Evolutionary conservation across 148 eudicot genomes (phyloP), one percentile per base, ranked within the genome.

Genomic region (Silene conica): DNA sequence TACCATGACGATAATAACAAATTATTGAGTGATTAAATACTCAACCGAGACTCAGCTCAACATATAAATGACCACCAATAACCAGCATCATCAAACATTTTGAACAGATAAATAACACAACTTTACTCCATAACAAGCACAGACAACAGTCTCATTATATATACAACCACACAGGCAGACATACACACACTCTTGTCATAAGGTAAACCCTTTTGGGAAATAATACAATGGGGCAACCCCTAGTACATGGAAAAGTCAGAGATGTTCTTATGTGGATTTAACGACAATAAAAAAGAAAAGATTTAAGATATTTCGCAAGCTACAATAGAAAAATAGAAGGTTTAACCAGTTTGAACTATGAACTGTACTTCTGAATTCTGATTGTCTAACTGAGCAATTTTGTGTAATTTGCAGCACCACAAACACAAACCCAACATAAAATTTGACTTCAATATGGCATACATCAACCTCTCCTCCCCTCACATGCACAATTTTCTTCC

Each of bases 341-440:
- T 10, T 10, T 14, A 1, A 56, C 18, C 60, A 56, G 19, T 18
- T 56, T 56, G 20, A 18, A 21, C 63, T 59, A 28, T 59, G 63
- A 59, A 19, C 22, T 59, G 23, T 19, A 59, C 23, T 20, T 56
- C 60, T 59, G n/a, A 3, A 6, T 59, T 55, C 59, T 59, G 19
- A 3, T 59, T 59, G 26, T 20, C 26, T 19, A 20, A 22, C 63
- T 8, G 25, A 59, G 63, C 63, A 59, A 21, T 9, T 59, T 20
- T 20, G 63, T 59, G 63, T 19, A 28, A 59, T 10, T 21, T 59
- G 23, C 28, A 23, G 48, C 15, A 41, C 46, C 22, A 8, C 68
- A 65, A 65, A 38, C 21, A 38, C 21, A 6, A 65, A 65, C 38
- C 48, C 7, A 38, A 65, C 68, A 64, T 65, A 65, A 65, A 31